phyloP scores from a whole-genome alignment of 768 basidiomycete species.

The Boletus barrowsii region DNA sequence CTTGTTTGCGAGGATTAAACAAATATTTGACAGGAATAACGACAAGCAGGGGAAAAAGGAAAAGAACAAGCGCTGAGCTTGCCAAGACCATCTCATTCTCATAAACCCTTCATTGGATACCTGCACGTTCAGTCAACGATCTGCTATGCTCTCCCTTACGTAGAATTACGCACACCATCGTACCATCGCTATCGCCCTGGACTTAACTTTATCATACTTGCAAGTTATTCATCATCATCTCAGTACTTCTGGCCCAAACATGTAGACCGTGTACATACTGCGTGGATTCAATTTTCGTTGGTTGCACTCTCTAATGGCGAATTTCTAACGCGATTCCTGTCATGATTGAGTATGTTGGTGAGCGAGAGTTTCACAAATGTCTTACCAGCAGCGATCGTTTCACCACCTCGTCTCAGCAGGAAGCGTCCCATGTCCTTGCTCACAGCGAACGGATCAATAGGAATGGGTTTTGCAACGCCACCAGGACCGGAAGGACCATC shows the following conservation, averaged over 20 bases:
- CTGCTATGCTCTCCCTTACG: conserved; percentile 15
- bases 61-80: conserved; percentile 21
- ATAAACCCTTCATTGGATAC: conserved; percentile 1
- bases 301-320: conserved; percentile 20
- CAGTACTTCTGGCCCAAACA: neutral
- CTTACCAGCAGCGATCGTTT: conserved; percentile 90
- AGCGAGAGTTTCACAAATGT: neutral
- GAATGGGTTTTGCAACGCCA: conserved; percentile 56
- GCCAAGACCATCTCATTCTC: neutral
- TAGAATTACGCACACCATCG: conserved; percentile 6
- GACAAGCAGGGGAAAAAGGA: conserved; percentile 37
- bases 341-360: conserved; percentile 1
- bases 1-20: conserved; percentile 51
- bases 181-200: conserved; percentile 11
- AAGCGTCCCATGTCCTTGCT: conserved; percentile 98
- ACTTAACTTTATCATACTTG: conserved; percentile 20
- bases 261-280: conserved; percentile 19
- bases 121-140: conserved; percentile 11
- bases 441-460: conserved; percentile 77
- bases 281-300: conserved; percentile 4
- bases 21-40: conserved; percentile 52
- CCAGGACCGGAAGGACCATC: conserved; percentile 47
- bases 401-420: conserved; percentile 81
- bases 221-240: conserved; percentile 9
- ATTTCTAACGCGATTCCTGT: conserved; percentile 47